A percentile compares a stretch with the other conserved stretches of the same genome.
phyloP scores from a whole-genome alignment of 176 grass and related monocot species.

The Hordeum marinum region DNA sequence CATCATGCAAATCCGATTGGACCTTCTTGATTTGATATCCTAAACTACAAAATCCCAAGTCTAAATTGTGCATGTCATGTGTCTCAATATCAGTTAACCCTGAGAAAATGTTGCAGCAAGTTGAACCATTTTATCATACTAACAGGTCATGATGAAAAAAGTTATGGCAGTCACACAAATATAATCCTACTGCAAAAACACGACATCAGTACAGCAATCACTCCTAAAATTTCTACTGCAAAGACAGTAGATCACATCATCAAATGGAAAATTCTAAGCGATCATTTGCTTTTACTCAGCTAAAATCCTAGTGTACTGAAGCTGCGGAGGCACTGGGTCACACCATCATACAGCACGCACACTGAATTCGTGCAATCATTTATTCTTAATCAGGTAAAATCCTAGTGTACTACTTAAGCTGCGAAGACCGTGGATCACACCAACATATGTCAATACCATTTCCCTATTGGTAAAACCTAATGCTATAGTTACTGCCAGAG shows the following conservation, averaged over 20 bases:
- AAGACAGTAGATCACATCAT: not conserved
- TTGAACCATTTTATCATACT: not conserved
- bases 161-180: not conserved
- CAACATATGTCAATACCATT: too few species aligned
- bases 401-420: too few species aligned
- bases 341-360: not conserved
- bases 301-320: not conserved
- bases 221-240: not conserved
- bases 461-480: too few species aligned
- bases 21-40: not conserved
- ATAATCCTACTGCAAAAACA: too few species aligned
- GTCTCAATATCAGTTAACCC: not conserved
- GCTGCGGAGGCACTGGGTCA: not conserved
- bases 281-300: not conserved
- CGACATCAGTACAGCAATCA: too few species aligned
- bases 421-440: too few species aligned
- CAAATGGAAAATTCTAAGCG: too few species aligned
- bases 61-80: not conserved
- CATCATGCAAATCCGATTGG: not conserved
- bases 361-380: too few species aligned
- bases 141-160: not conserved
- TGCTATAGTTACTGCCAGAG: too few species aligned
- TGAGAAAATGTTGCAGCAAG: not conserved
- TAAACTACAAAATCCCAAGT: not conserved
- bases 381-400: too few species aligned